Base-by-base conservation (phyloP, 129 eudicot genomes). In the Mikania micrantha region DNA sequence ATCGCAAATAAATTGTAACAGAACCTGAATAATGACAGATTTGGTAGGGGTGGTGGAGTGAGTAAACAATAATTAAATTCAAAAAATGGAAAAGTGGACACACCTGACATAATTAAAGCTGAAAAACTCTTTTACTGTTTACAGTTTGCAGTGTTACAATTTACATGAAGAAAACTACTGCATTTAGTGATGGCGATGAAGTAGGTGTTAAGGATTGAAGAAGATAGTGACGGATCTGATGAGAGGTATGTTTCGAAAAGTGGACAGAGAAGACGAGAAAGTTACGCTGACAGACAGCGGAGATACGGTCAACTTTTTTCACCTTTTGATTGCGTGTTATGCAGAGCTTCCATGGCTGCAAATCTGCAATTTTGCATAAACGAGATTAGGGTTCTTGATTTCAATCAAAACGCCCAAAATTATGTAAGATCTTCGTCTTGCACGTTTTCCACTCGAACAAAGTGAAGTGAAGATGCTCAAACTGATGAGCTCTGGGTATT, bases 201-300 rank as follows among this genome's bases (percentile, higher is more conserved):
- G 72, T 64, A 53, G 58, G 48, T 53, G 56, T 54, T 65, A 65
- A 65, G 57, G 78, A 71, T 63, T 64, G 67, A 65, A 58, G 32
- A 9, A 15, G 73, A 74, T 17, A 53, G 65, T 20, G 73, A 74
- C 25, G 79, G 73, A 74, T 74, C 79, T 66, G 73, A 68, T 74
- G 73, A 74, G 73, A 56, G 49, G 73, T 74, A 74, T 17, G 73
- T 74, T 66, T 74, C 66, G 20, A 66, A 74, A 74, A 42, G 73
- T 52, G 12, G 70, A 73, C 54, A 63, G 64, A 53, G 56, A 71
- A 45, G 56, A 40, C 17, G 36, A 17, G 78, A 73, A 49, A 52
- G 71, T 15, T n/a, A n/a, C n/a, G n/a, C n/a, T n/a, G 66, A 65
- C 66, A 53, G 66, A 53, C 32, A 53, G 52, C 45, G 21, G 58